phyloP scores from a whole-genome alignment of 2,329 filamentous ascomycete genomes.

The Apiospora kogelbergensis region DNA sequence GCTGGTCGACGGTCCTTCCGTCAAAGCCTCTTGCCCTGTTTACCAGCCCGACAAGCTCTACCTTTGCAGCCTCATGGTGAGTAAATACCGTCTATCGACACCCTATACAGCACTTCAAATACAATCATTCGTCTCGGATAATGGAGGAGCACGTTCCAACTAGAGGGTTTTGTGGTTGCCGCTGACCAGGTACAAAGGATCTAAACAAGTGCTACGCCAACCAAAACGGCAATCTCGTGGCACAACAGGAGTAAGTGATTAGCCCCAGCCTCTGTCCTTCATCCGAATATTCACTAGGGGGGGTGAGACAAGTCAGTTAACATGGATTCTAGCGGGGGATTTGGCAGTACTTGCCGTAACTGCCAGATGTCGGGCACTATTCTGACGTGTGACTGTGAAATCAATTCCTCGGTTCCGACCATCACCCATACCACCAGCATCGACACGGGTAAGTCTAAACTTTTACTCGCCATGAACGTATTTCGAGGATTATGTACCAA shows the following conservation, averaged over 20 bases:
- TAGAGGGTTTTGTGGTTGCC: not conserved
- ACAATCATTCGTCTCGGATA: not conserved
- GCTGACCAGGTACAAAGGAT: not conserved
- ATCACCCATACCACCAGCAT: not conserved
- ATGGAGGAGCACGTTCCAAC: not conserved
- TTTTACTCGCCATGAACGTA: not conserved
- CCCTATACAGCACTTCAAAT: not conserved
- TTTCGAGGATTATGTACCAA: not conserved
- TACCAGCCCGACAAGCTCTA: not conserved
- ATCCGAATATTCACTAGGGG: too few species aligned
- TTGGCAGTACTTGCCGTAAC: not conserved
- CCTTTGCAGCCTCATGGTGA: not conserved
- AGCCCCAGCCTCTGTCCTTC: not conserved
- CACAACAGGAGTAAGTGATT: not conserved
- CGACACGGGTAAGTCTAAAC: not conserved
- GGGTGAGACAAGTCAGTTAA: not conserved
- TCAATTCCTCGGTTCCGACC: not conserved
- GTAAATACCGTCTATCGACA: not conserved
- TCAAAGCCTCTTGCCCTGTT: not conserved
- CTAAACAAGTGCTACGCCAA: not conserved
- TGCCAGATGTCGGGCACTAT: not conserved
- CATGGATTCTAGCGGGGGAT: not conserved
- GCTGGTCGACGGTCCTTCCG: not conserved
- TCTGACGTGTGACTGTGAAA: not conserved
- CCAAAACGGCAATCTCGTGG: not conserved